Base-by-base conservation (phyloP, 257 asterid species). In the Solanum piurae region DNA sequence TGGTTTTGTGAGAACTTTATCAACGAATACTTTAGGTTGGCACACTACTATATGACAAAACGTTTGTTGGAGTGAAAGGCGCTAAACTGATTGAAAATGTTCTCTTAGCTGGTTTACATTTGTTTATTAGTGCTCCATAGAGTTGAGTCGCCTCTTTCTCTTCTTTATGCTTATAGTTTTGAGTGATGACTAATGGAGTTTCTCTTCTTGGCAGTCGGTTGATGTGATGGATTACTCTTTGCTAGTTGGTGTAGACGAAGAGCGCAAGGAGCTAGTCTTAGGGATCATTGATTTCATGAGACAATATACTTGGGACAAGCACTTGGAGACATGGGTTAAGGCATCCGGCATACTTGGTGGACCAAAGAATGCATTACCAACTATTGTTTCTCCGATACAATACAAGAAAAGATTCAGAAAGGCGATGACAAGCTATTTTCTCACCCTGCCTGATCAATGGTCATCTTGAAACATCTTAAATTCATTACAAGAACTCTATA, bases 221-320 rank as follows among this genome's bases (percentile, higher is more conserved):
- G 98, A 92, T 69, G 99, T 97, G 89, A 95, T 97, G 98, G 99
- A 97, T 85, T 97, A 97, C 89, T 97, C 99, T 11, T 90, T 97
- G 94, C 84, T 97, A 91, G 99, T 95, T 8, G 99, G 99, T 34
- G 95, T 96, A 31, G 99, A 97, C 33, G 98, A 96, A 74, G 99
- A 95, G 66, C 79, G 92, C n/a, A 92, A 94, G 86, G 99, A 97
- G 94, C 93, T 97, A 36, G 98, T 96, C 4, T 68, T 97, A 84
- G 99, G 99, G 89, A 97, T 97, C 87, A 97, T 97, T 0, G 99
- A 97, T 86, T 97, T 89, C 92, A 96, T 97, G 97, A 95, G 99
- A 82, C 99, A 96, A 58, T 97, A 96, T 82, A 97, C 99, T 13
- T 97, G 99, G 99, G 99, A 97, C 94, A 97, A 97, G 93, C 99